Evolutionary conservation across 2,329 filamentous ascomycete species (phyloP).

Genomic region (Stagonosporopsis vannaccii): DNA sequence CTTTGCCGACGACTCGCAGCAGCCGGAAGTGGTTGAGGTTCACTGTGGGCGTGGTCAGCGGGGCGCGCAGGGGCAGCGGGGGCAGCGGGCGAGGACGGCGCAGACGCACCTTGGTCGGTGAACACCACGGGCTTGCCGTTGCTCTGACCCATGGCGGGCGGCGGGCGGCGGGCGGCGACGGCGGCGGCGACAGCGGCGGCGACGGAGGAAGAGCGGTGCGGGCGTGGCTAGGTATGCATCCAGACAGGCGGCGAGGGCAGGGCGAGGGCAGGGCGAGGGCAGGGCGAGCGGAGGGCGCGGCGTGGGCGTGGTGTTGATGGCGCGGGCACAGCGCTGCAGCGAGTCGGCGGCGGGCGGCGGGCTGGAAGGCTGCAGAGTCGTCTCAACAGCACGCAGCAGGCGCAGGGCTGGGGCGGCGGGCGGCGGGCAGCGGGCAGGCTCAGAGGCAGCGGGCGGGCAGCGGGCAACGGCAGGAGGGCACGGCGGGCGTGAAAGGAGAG

Average conservation of each 20-base stretch:
- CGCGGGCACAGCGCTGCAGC: slow-evolving; percentile 7
- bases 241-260: slow-evolving; percentile 10
- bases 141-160: slow-evolving; percentile 81
- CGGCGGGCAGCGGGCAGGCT: background rate
- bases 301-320: slow-evolving; percentile 2
- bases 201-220: background rate
- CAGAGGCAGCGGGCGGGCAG: background rate
- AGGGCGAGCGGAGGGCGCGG: too few species aligned
- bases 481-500: slow-evolving; percentile 19
- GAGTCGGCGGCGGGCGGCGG: slow-evolving; percentile 10
- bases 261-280: background rate
- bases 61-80: slow-evolving; percentile 27
- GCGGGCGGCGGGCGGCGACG: slow-evolving; percentile 21
- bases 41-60: slow-evolving; percentile 61
- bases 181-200: too few species aligned
- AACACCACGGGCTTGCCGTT: slow-evolving; percentile 93
- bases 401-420: slow-evolving; percentile 11
- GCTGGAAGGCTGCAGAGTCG: slow-evolving; percentile 1
- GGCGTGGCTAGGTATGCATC: slow-evolving; percentile 12
- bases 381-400: slow-evolving; percentile 5
- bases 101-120: slow-evolving; percentile 82
- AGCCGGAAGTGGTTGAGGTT: slow-evolving; percentile 98
- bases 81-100: too few species aligned
- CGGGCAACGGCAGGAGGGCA: slow-evolving; percentile 9
- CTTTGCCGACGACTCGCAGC: slow-evolving; percentile 93